Evolutionary conservation across 257 asterid species (phyloP), one percentile per base, ranked within the genome.

Genomic region (Rehmannia glutinosa): DNA sequence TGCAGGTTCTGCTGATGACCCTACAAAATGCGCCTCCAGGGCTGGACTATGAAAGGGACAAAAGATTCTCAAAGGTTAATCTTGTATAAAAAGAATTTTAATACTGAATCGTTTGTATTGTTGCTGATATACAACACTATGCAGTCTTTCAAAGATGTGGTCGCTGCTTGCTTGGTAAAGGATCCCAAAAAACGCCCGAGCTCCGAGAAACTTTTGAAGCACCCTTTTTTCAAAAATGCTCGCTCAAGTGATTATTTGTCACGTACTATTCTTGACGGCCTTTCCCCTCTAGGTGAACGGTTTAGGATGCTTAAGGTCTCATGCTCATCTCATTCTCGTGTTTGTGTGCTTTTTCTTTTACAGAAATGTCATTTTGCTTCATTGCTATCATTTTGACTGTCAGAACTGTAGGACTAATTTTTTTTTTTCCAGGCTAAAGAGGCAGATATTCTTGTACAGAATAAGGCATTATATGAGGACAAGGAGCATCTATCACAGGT

Each of bases 1-100:
- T 85, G 75, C 87, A 94, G 99, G 98, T 94, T 80, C 86, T 94
- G 64, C 86, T 94, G 66, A 94, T 94, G 99, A 94, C 99, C 69
- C 79, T 94, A 73, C 99, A 94, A 85, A 94, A 89, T 75, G 99
- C 99, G 27, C 99, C 99, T 27, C 99, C 99, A 11, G 97, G 98
- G 66, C 90, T 94, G 77, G 98, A 94, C 83, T 94, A 94, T 66
- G 99, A 94, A 77, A 86, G 99, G 75, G 98, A 94, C 83, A 93
- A 67, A 80, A 86, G 89, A 66, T 91, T 94, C 82, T 94, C 99
- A 6, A 94, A 91, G 99, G 99, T 91, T 77, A 64, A 68, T 69
- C 69, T 78, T 76, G 49, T 75, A 61, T 70, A 50, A 67, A 46
- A 47, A 30, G 49, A 73, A 66, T 43, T 70, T 56, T 71, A 38